Evolutionary conservation across 257 asterid genomes (phyloP).

Genomic region (Fraxinus anomala): DNA sequence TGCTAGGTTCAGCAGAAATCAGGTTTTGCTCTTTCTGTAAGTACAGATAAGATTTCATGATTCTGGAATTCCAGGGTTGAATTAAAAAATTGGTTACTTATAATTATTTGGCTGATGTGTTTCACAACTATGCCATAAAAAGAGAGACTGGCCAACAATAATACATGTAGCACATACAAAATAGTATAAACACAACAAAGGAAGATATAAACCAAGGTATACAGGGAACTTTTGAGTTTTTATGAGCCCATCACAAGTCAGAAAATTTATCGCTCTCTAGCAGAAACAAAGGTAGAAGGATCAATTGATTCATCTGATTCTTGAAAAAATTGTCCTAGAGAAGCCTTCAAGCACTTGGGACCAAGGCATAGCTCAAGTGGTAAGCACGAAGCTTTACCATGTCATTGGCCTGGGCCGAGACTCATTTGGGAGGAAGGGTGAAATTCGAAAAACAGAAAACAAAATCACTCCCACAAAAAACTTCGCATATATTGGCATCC

Average conservation of each 20-base stretch:
- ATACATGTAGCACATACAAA: neutral
- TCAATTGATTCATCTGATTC: constrained; percentile 20
- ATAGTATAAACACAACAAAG: constrained; percentile 9
- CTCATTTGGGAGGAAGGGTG: no score
- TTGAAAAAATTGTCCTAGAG: constrained; percentile 5
- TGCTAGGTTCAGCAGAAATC: constrained; percentile 13
- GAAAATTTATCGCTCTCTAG: neutral
- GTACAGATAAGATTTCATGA: neutral
- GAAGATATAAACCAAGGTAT: constrained; percentile 2
- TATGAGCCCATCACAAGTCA: neutral
- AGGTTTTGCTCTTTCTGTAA: neutral
- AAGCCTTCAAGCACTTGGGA: neutral
- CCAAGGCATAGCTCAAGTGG: no score
- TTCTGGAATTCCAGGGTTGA: neutral
- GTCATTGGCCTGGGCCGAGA: neutral
- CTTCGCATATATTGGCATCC: neutral
- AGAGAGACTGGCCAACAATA: neutral
- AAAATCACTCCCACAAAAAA: neutral
- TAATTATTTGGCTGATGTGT: neutral
- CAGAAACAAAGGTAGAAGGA: constrained; percentile 10
- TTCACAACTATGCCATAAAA: neutral
- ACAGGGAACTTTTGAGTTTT: constrained; percentile 11
- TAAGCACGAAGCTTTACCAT: no score
- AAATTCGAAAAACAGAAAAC: no score
- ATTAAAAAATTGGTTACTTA: neutral